Percentiles rank a stretch among this genome's conserved stretches.
These are phyloP conservation scores for Hawksworthiomyces lignivorus DNA, from an alignment of 2,329 filamentous ascomycete genomes.

Conservation along the genomic window DNA sequence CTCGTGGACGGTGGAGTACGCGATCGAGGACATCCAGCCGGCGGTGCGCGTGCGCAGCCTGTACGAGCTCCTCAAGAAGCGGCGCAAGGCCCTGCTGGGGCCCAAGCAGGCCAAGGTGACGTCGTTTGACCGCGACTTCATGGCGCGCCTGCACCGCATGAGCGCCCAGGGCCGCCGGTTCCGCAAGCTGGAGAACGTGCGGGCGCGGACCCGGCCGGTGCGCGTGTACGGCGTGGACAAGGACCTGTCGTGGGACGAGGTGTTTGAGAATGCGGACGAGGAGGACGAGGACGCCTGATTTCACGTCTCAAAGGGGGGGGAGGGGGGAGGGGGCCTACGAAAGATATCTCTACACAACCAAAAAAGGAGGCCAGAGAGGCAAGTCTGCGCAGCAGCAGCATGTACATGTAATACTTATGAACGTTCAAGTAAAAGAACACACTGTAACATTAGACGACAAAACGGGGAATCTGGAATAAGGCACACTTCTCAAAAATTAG, in stretches of 20 bases:
- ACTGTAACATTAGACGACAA: no score
- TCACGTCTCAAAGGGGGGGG: no score
- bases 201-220: conserved; percentile 39
- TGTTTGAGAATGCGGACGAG: conserved; percentile 22
- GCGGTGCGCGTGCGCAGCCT: conserved; percentile 6
- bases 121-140: conserved; percentile 13
- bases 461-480: no score
- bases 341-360: no score
- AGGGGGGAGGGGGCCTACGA: no score
- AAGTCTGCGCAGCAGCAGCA: no score
- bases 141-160: conserved; percentile 11
- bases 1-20: conserved; percentile 73
- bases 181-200: conserved; percentile 29
- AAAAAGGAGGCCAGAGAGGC: no score
- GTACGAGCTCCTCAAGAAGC: conserved; percentile 12
- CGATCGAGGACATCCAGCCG: conserved; percentile 42
- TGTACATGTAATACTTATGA: no score
- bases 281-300: no score
- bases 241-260: conserved; percentile 25
- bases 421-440: no score
- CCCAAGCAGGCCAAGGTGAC: not conserved
- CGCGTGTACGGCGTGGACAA: conserved; percentile 38
- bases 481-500: no score
- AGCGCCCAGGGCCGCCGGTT: conserved; percentile 13
- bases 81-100: conserved; percentile 8